Evolutionary conservation across 2,329 filamentous ascomycete genomes (phyloP), one percentile per base, ranked within the genome.

Genomic region (Aspergillus awamori): DNA sequence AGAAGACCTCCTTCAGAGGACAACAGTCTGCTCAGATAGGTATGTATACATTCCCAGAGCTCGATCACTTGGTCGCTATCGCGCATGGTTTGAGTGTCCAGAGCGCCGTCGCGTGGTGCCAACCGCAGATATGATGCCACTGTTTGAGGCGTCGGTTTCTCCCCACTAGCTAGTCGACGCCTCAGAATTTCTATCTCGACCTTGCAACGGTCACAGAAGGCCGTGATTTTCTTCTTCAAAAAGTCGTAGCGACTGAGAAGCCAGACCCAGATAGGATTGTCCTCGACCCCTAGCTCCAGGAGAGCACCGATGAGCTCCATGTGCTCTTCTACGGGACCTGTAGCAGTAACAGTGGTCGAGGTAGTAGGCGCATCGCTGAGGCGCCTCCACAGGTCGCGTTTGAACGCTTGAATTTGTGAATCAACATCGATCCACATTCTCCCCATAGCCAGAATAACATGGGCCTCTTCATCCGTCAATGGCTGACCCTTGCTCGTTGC

Each of bases 231-330:
- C 65, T 88, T 88, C 76, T 95, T 97, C 59, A 99, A 83, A 71
- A 93, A 89, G 65, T 97, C 92, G 72, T 93, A 96, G 49, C 92
- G 88, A 71, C 92, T 97, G 58, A 94, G 81, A 26, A 99, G 86
- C 93, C 95, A 99, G 10, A 96, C 85, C 91, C 92, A 97, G 64
- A 99, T 96, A 1, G 95, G 95, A 69, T 96, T 99, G 62, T 98
- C 93, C 8, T 96, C 90, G 2, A 97, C 93, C 6, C 95, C 96
- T 20, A 99, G 82, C 75, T 99, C 94, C n/a, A 99, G 80, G 57
- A 99, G 83, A 38, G 97, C 83, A 22, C 88, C 84, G 58, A 99
- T 98, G 52, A 97, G 82, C 72, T 97, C 92, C 87, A 97, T 92
- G 70, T 97, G 90, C 74, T 97, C 92, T 71, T 94, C 92, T 5